Percentiles rank a stretch among this genome's conserved stretches.
Evolutionary conservation across 2,329 filamentous ascomycete species (phyloP).

Genomic region (Ophiostoma quercus): DNA sequence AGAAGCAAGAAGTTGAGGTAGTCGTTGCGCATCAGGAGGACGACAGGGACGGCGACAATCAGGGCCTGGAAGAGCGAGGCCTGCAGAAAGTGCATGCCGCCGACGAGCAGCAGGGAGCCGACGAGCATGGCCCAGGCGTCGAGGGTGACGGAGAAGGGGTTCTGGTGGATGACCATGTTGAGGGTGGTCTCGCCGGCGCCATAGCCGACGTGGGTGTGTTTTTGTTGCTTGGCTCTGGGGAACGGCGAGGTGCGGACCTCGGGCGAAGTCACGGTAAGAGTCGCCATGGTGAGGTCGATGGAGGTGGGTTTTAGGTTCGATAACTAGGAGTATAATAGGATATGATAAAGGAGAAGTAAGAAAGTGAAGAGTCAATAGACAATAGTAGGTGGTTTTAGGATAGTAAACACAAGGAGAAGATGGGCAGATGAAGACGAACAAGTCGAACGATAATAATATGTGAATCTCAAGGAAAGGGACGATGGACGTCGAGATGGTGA

Average conservation of each 20-base stretch:
- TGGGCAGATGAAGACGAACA: not conserved
- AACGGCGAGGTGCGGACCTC: slow-evolving; percentile 13
- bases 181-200: slow-evolving; percentile 29
- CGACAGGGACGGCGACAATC: slow-evolving; percentile 45
- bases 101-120: slow-evolving; percentile 43
- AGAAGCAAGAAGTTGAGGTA: slow-evolving; percentile 71
- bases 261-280: slow-evolving; percentile 23
- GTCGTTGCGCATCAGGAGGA: slow-evolving; percentile 59
- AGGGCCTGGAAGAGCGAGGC: slow-evolving; percentile 45
- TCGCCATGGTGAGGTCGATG: slow-evolving; percentile 16
- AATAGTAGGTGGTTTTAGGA: not conserved
- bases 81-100: slow-evolving; percentile 49
- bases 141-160: slow-evolving; percentile 50
- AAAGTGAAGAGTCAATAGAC: not conserved
- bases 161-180: slow-evolving; percentile 45
- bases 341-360: not conserved
- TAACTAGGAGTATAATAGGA: not conserved
- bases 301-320: not conserved
- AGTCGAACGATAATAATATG: not conserved
- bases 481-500: not conserved
- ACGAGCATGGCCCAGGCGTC: slow-evolving; percentile 46
- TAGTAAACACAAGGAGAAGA: not conserved
- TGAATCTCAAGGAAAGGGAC: not conserved
- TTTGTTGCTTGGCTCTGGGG: not conserved
- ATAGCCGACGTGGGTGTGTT: not conserved